Evolutionary conservation across 768 basidiomycete species (phyloP).

Genomic region (Rhodocollybia butyracea): DNA sequence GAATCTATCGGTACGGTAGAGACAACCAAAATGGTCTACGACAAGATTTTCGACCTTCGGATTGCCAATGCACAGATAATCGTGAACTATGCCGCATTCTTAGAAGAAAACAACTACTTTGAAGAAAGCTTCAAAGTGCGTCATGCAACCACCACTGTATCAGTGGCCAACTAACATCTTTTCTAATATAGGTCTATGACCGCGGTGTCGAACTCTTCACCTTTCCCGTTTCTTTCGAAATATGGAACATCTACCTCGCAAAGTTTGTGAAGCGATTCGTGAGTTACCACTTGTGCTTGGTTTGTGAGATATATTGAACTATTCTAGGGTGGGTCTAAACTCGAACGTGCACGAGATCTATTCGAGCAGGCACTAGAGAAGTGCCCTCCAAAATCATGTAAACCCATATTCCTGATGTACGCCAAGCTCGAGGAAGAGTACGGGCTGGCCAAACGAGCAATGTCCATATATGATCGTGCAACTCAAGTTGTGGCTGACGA

Average conservation of each 20-base stretch:
- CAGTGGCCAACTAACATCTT: constrained; percentile 9
- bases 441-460: constrained; percentile 92
- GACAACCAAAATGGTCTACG: constrained; percentile 88
- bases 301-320: neutral
- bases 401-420: constrained; percentile 94
- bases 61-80: constrained; percentile 99
- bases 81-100: constrained; percentile 93
- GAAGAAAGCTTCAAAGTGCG: constrained; percentile 96
- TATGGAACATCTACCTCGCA: constrained; percentile 98
- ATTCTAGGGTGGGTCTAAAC: constrained; percentile 82
- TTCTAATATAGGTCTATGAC: constrained; percentile 75
- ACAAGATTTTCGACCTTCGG: constrained; percentile 92
- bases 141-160: neutral
- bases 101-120: constrained; percentile 97
- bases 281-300: neutral
- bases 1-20: constrained; percentile 96
- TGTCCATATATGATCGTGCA: constrained; percentile 94
- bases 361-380: constrained; percentile 98
- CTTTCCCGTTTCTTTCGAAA: constrained; percentile 96
- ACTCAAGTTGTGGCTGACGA: constrained; percentile 80
- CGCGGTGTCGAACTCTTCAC: constrained; percentile 96
- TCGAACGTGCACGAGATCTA: constrained; percentile 94
- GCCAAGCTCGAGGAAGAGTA: constrained; percentile 93
- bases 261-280: constrained; percentile 94
- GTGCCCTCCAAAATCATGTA: constrained; percentile 92